Conservation (phyloP, 2,329 filamentous ascomycete genomes). For the Xenoacremonium recifei region DNA sequence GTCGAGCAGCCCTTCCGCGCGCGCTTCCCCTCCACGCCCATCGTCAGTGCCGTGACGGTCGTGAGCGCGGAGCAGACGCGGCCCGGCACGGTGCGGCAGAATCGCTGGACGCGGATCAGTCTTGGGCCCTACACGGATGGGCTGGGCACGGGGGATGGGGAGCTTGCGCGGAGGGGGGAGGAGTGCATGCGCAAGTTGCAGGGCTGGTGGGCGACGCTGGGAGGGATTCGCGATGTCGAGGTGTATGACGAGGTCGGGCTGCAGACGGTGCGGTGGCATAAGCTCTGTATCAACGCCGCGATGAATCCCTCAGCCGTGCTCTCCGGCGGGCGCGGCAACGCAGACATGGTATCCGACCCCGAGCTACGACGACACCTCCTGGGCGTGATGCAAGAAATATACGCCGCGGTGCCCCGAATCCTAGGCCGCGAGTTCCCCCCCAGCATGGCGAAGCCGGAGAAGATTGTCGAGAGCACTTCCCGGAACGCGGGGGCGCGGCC, state of each 20-base stretch:
- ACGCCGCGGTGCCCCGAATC: constrained; percentile 61
- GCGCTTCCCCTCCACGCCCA: constrained; percentile 58
- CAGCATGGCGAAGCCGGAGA: constrained; percentile 58
- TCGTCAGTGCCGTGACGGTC: constrained; percentile 68
- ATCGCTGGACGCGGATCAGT: constrained; percentile 71
- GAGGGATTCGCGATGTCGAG: constrained; percentile 64
- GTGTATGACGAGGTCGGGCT: constrained; percentile 63
- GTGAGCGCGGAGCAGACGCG: constrained; percentile 65
- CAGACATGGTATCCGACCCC: constrained; percentile 62
- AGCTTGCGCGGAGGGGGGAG: constrained; percentile 33
- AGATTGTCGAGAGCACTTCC: constrained; percentile 61
- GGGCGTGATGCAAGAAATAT: constrained; percentile 69
- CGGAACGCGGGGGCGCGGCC: constrained; percentile 63
- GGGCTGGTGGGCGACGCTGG: constrained; percentile 51
- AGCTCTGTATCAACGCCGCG: constrained; percentile 72
- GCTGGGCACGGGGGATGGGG: constrained; percentile 33
- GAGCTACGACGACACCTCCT: constrained; percentile 61
- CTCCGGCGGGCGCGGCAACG: constrained; percentile 62
- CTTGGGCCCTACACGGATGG: constrained; percentile 63
- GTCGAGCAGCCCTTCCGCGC: constrained; percentile 64
- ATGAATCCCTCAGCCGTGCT: constrained; percentile 74
- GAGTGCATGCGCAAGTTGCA: constrained; percentile 49
- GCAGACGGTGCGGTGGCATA: constrained; percentile 73
- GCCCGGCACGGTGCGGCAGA: constrained; percentile 64
- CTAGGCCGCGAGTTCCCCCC: constrained; percentile 60